Base-by-base conservation (phyloP, 2,329 filamentous ascomycete species). In the Sporothrix sp. region DNA sequence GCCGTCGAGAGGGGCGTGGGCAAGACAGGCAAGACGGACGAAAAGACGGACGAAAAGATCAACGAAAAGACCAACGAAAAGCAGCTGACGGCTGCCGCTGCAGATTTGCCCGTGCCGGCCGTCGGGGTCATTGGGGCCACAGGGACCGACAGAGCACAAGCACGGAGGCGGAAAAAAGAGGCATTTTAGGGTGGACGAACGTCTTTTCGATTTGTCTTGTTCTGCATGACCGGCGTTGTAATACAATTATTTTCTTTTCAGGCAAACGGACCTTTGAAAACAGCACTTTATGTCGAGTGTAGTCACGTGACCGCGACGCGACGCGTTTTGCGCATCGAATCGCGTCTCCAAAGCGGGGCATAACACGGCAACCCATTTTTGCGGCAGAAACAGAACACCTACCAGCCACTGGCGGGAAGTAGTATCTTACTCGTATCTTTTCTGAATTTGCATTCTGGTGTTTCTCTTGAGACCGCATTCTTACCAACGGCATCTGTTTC, bases 1-100 rank as follows among this genome's bases (percentile, higher is more conserved):
- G n/a, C n/a, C n/a, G n/a, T n/a, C n/a, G n/a, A n/a, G n/a, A n/a
- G n/a, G n/a, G n/a, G n/a, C n/a, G n/a, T n/a, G n/a, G 7, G 40
- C n/a, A 11, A 30, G 68, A 11, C 66, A 62, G 2, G 58, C 56
- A 56, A 2, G 20, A 21, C 28, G 11, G 20, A 11, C 4, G 38
- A 7, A 18, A 28, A 36, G 18, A 20, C 6, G 9, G 25, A 3
- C 20, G 61, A 65, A 20, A 58, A 61, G 14, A 57, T 58, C 1
- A 53, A 51, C 39, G 30, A n/a, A n/a, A n/a, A n/a, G n/a, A n/a
- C n/a, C n/a, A n/a, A n/a, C n/a, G n/a, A n/a, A n/a, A n/a, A n/a
- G n/a, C n/a, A n/a, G n/a, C n/a, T n/a, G n/a, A n/a, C n/a, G n/a
- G n/a, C 9, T 23, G 25, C 0, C 18, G 7, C 33, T 38, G n/a